A percentile compares a stretch with the other conserved stretches of the same genome.
phyloP scores from a whole-genome alignment of 1,284 basidiomycete genomes.

The Rhodofomes roseus region DNA sequence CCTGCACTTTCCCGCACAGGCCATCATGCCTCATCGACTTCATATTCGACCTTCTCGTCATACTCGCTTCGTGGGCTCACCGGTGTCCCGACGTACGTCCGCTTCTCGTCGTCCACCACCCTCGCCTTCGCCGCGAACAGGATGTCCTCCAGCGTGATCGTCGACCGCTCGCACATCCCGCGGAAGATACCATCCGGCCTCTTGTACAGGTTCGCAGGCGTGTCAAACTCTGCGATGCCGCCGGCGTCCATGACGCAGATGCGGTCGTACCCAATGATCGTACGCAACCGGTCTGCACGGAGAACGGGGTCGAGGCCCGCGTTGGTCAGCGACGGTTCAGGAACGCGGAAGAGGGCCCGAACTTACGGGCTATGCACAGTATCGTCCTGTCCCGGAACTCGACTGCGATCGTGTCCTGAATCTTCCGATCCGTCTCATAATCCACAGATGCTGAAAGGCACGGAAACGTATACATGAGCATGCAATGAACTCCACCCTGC shows the following conservation, averaged over 20 bases:
- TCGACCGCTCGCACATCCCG: constrained; percentile 70
- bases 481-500: constrained; percentile 3
- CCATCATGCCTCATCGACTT: neutral
- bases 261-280: constrained; percentile 72
- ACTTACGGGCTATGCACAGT: constrained; percentile 73
- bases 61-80: neutral
- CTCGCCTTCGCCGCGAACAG: constrained; percentile 33
- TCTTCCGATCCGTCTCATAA: constrained; percentile 81
- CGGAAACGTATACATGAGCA: neutral
- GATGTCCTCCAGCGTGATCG: constrained; percentile 68
- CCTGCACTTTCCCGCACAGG: neutral
- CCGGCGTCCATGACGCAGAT: constrained; percentile 78
- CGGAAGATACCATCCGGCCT: constrained; percentile 59
- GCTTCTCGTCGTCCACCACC: constrained; percentile 4
- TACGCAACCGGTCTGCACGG: constrained; percentile 60
- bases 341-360: neutral
- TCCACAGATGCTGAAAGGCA: constrained; percentile 60
- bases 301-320: neutral
- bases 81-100: neutral
- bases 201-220: constrained; percentile 63
- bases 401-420: constrained; percentile 81
- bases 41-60: neutral
- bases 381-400: constrained; percentile 82
- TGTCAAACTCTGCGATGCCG: constrained; percentile 66
- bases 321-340: neutral